A percentile compares a stretch with the other conserved stretches of the same genome.
phyloP scores from a whole-genome alignment of 2,329 filamentous ascomycete genomes.

The Monilinia fructigena region DNA sequence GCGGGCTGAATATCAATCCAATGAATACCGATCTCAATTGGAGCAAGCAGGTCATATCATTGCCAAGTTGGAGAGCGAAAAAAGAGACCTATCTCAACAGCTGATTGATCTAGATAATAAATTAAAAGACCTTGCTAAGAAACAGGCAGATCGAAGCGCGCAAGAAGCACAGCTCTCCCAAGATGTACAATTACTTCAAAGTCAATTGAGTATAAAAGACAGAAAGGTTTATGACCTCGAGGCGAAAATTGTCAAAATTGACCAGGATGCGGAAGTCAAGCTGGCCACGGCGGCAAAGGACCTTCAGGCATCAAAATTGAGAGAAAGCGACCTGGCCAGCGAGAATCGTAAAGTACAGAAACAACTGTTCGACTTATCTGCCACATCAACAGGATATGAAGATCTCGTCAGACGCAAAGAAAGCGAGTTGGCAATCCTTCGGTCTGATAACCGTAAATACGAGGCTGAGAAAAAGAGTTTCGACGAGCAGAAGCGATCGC shows the following conservation, averaged over 20 bases:
- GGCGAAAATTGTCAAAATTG: constrained; percentile 74
- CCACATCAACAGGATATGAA: constrained; percentile 92
- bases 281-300: constrained; percentile 77
- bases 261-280: constrained; percentile 87
- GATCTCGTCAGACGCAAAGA: constrained; percentile 92
- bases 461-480: constrained; percentile 77
- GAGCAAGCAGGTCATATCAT: constrained; percentile 92
- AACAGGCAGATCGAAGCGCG: constrained; percentile 69
- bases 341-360: constrained; percentile 83
- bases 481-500: constrained; percentile 71
- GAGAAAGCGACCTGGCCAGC: constrained; percentile 71
- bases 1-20: constrained; percentile 79
- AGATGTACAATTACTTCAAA: constrained; percentile 88
- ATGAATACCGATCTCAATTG: constrained; percentile 74
- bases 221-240: constrained; percentile 88
- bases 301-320: constrained; percentile 67
- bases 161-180: constrained; percentile 75
- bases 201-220: constrained; percentile 84
- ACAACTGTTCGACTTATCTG: constrained; percentile 81
- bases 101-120: constrained; percentile 68
- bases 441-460: constrained; percentile 78
- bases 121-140: constrained; percentile 67
- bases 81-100: constrained; percentile 67
- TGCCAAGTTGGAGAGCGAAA: constrained; percentile 80
- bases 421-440: constrained; percentile 82